Percentiles rank a stretch among this genome's conserved stretches.
Evolutionary conservation across 2,329 filamentous ascomycete species (phyloP).

Genomic region (Penicillium italicum): DNA sequence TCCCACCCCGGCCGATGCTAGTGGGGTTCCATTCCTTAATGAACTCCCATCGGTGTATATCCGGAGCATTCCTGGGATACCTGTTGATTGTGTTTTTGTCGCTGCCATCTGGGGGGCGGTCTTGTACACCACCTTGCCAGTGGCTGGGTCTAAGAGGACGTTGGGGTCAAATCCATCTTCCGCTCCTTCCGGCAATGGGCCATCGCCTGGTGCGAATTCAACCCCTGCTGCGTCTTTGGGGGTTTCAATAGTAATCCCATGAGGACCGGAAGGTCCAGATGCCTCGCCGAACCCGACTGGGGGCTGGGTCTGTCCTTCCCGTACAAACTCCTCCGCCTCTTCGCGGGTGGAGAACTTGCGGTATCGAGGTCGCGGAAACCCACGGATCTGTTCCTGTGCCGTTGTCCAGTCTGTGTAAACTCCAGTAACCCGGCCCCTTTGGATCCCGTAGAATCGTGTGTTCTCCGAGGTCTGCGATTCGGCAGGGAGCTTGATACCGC

Average conservation of each 20-base stretch:
- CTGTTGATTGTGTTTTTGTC: constrained; percentile 45
- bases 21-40: constrained; percentile 54
- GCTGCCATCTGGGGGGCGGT: constrained; percentile 48
- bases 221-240: constrained; percentile 44
- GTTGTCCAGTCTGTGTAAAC: constrained; percentile 66
- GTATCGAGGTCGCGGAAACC: constrained; percentile 65
- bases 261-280: constrained; percentile 35
- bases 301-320: constrained; percentile 33
- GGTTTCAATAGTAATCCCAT: constrained; percentile 41
- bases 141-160: constrained; percentile 52
- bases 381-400: constrained; percentile 69
- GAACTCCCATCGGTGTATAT: constrained; percentile 65
- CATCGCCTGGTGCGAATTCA: constrained; percentile 51
- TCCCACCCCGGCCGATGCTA: constrained; percentile 59
- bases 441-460: constrained; percentile 59
- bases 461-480: constrained; percentile 37
- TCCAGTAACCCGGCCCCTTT: constrained; percentile 55
- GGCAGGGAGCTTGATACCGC: constrained; percentile 52
- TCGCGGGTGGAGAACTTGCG: constrained; percentile 64
- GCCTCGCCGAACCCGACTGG: constrained; percentile 28
- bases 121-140: constrained; percentile 55
- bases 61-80: constrained; percentile 49
- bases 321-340: constrained; percentile 77
- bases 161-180: constrained; percentile 62
- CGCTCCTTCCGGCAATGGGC: constrained; percentile 53